These are phyloP conservation scores for Zelonia costaricensis DNA, from an alignment of 208 protist genomes.

Conservation along the genomic window DNA sequence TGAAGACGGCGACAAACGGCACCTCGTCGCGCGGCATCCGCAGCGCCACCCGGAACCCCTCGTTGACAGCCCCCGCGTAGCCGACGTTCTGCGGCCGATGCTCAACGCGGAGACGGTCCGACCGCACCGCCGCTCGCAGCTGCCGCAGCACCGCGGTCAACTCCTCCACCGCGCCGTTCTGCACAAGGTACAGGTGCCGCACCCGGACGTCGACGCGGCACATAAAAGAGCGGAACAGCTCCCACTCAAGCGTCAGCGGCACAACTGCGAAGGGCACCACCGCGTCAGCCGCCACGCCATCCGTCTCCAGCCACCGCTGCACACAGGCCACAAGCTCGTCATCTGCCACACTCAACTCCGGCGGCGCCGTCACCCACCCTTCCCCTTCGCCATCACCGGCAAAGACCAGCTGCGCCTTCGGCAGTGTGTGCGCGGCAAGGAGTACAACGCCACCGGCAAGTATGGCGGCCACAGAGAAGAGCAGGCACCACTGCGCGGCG, in stretches of 20 bases:
- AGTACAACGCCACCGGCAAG: too few species aligned
- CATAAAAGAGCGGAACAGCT: slow-evolving; percentile 18
- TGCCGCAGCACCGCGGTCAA: slow-evolving; percentile 1
- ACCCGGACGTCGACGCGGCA: slow-evolving; percentile 17
- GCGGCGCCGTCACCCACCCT: slow-evolving; percentile 4
- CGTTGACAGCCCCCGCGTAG: slow-evolving; percentile 24
- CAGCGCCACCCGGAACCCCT: slow-evolving; percentile 18
- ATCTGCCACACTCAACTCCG: slow-evolving; percentile 1
- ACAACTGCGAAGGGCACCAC: slow-evolving; percentile 22
- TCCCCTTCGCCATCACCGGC: neutral
- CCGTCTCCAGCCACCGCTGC: slow-evolving; percentile 13
- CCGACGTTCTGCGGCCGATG: slow-evolving; percentile 10
- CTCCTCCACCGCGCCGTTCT: slow-evolving; percentile 21
- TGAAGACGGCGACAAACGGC: slow-evolving; percentile 24
- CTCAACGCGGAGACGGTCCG: slow-evolving; percentile 6
- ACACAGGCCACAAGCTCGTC: slow-evolving; percentile 6
- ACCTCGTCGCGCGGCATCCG: slow-evolving; percentile 15
- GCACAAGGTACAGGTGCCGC: slow-evolving; percentile 18
- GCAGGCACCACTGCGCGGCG: too few species aligned
- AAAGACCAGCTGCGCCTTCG: too few species aligned
- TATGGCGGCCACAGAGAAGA: too few species aligned
- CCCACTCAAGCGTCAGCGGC: slow-evolving; percentile 11
- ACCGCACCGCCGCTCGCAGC: slow-evolving; percentile 5
- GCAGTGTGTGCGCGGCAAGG: too few species aligned
- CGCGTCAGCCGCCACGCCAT: slow-evolving; percentile 4